These are phyloP conservation scores for Phyllosticta citrichinensis DNA, from an alignment of 2,329 filamentous ascomycete species.

Conservation along the genomic window DNA sequence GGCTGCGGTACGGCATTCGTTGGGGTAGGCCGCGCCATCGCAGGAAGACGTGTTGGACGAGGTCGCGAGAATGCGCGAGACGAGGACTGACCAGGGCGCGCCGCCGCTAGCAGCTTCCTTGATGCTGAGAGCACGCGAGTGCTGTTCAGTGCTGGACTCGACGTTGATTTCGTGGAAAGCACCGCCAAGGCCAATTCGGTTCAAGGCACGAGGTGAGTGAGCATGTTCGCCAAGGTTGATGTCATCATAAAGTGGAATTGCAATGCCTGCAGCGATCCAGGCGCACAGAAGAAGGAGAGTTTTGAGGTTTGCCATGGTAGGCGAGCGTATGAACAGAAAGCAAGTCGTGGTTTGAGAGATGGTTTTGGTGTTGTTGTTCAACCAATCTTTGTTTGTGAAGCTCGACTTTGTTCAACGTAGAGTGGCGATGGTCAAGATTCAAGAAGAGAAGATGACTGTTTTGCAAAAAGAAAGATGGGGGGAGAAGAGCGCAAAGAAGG, in stretches of 20 bases:
- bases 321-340: neutral
- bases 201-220: neutral
- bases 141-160: neutral
- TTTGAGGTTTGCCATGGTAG: neutral
- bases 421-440: neutral
- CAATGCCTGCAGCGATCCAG: neutral
- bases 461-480: neutral
- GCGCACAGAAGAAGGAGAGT: neutral
- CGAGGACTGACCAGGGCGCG: conserved; percentile 13
- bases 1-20: conserved; percentile 57
- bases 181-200: neutral
- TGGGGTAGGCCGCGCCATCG: conserved; percentile 32
- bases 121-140: neutral
- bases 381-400: neutral
- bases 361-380: neutral
- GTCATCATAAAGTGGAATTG: neutral
- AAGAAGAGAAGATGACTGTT: neutral
- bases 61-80: conserved; percentile 39
- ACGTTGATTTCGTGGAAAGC: neutral
- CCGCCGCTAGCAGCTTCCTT: neutral
- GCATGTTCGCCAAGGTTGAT: neutral
- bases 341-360: neutral
- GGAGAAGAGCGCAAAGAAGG: neutral
- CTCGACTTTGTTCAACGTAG: neutral
- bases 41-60: conserved; percentile 50